A percentile compares a stretch with the other conserved stretches of the same genome.
Conservation (phyloP, 352 stramenopile species). For the Aphanomyces invadans region DNA sequence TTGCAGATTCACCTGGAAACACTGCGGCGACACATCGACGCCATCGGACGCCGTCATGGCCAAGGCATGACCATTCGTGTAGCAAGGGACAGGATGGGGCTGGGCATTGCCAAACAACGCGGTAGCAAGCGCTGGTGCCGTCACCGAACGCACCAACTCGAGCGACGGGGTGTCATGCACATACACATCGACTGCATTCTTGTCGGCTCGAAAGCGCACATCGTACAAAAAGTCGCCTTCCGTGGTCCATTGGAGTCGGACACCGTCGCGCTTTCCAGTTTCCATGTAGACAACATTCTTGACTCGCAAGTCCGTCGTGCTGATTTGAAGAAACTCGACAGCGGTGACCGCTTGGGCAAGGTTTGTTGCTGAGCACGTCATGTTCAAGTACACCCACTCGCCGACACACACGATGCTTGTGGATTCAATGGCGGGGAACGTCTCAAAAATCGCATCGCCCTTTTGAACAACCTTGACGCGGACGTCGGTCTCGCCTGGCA, state of each 20-base stretch:
- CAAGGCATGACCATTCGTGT: conserved; percentile 12
- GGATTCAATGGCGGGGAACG: neutral
- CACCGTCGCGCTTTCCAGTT: neutral
- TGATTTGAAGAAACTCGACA: neutral
- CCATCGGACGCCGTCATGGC: neutral
- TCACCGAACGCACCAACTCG: neutral
- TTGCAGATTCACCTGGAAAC: conserved; percentile 1
- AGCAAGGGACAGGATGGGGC: neutral
- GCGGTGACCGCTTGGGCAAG: neutral
- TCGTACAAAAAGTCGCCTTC: conserved; percentile 24
- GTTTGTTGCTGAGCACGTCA: neutral
- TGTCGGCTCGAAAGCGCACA: neutral
- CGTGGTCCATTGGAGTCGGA: neutral
- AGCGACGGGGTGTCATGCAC: neutral
- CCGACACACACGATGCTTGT: neutral
- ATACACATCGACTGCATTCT: neutral
- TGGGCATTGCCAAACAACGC: too few species aligned
- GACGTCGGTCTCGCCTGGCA: neutral
- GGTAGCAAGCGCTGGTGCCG: too few species aligned
- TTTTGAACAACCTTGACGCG: neutral
- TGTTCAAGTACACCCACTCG: neutral
- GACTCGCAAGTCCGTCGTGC: neutral
- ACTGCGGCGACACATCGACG: neutral
- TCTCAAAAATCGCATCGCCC: conserved; percentile 4
- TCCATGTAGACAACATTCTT: neutral